These are phyloP conservation scores for Beauveria varroae DNA, from an alignment of 2,329 filamentous ascomycete species.

Conservation along the genomic window DNA sequence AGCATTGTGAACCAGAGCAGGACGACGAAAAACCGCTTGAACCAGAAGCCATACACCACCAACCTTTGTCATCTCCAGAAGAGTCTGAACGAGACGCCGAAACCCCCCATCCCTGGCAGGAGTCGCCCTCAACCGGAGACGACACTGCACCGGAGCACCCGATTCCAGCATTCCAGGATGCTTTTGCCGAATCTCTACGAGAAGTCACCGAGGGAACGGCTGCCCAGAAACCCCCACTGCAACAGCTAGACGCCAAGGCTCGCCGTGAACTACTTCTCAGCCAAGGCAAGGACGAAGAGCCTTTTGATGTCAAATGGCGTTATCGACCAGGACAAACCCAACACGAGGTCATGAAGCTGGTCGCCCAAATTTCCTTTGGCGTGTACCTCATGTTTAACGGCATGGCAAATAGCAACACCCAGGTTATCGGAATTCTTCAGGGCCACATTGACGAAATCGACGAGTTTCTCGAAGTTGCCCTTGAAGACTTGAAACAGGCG, in stretches of 20 bases:
- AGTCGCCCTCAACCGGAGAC: background rate
- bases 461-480: conserved; percentile 76
- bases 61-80: background rate
- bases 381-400: conserved; percentile 79
- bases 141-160: conserved; percentile 45
- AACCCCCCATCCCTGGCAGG: background rate
- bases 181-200: conserved; percentile 74
- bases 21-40: background rate
- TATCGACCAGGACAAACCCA: conserved; percentile 67
- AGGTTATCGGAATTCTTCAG: conserved; percentile 84
- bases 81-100: background rate
- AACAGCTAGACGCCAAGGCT: conserved; percentile 47
- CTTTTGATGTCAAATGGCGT: conserved; percentile 69
- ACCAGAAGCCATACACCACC: background rate
- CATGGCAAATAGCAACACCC: conserved; percentile 79
- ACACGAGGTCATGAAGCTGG: conserved; percentile 83
- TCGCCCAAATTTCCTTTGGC: conserved; percentile 89
- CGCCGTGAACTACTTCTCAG: conserved; percentile 63
- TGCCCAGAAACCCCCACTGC: conserved; percentile 42
- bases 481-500: conserved; percentile 77
- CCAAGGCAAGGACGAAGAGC: conserved; percentile 57
- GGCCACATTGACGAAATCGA: conserved; percentile 92
- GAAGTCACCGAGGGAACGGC: conserved; percentile 54
- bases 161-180: conserved; percentile 67
- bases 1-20: background rate